Base-by-base conservation (phyloP, 2,329 filamentous ascomycete species). In the Monilinia laxa region DNA sequence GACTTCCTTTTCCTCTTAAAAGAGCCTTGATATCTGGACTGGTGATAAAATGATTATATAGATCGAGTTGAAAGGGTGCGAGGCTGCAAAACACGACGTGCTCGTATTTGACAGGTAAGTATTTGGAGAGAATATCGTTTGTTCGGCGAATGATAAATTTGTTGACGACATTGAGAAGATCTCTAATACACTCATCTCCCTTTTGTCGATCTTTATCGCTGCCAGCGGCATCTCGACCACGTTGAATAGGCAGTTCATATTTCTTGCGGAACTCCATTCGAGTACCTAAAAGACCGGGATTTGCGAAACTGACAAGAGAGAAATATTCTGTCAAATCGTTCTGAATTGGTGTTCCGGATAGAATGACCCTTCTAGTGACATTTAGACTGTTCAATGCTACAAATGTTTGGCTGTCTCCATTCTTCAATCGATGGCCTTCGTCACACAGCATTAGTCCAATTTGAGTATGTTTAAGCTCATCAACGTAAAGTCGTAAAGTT, bases 271-370 rank as follows among this genome's bases (percentile, higher is more conserved):
- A 99, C 54, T 99, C 95, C 56, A 87, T 85, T 35, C 93, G 87
- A 11, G 91, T 95, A 20, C 95, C 95, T 2, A 99, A 86, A 49
- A 98, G 86, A 72, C 92, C 90, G 0, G 95, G 95, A 73, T 99
- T 99, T 38, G 95, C 95, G 75, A 99, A 99, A 77, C 94, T 96
- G 68, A 98, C 90, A 12, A 99, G 84, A 3, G 95, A 89, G 74
- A 97, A 99, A 78, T 99, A 99, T 76, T 99, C 95, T 0, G 94
- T 96, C n/a, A 99, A 80, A 76, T 99, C 95, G 74, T 99, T 99
- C 75, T 99, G 95, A 67, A 99, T 99, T 0, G 95, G 95, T 1
- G 95, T 99, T 68, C 95, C 95, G 0, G 95, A 98, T 20, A 99
- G 82, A 72, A 99, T 99, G 55, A 99, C 94, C 35, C 95, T 88